A percentile compares a stretch with the other conserved stretches of the same genome.
phyloP scores from a whole-genome alignment of 768 basidiomycete species.

The Sarcomyxa edulis region DNA sequence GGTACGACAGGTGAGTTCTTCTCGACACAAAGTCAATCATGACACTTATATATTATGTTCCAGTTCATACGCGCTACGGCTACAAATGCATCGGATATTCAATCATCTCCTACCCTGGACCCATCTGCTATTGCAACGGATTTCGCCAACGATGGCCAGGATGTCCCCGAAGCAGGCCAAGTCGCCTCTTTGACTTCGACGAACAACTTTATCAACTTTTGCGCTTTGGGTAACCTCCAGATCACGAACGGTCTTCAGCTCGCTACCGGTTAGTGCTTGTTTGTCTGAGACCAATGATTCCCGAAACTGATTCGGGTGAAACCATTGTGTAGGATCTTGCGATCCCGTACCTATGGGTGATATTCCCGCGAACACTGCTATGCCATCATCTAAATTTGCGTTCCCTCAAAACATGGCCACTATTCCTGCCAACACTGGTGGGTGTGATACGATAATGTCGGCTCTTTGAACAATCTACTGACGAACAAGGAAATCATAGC shows the following conservation, averaged over 20 bases:
- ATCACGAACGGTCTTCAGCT: slow-evolving; percentile 50
- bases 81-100: slow-evolving; percentile 33
- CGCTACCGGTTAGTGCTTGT: slow-evolving; percentile 24
- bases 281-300: too few species aligned
- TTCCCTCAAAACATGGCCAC: slow-evolving; percentile 39
- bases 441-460: too few species aligned
- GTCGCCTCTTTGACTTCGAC: slow-evolving; percentile 51
- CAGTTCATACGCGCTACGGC: too few species aligned
- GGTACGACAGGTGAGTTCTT: too few species aligned
- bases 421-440: slow-evolving; percentile 36
- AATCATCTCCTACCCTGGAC: slow-evolving; percentile 37
- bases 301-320: too few species aligned
- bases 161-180: slow-evolving; percentile 37
- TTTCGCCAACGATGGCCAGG: slow-evolving; percentile 51
- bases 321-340: too few species aligned
- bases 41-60: too few species aligned
- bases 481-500: too few species aligned
- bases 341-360: slow-evolving; percentile 55
- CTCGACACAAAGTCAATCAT: too few species aligned
- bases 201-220: slow-evolving; percentile 76
- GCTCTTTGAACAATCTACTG: too few species aligned
- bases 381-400: slow-evolving; percentile 51
- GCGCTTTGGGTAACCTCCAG: slow-evolving; percentile 30
- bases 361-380: slow-evolving; percentile 42
- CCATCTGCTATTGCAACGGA: slow-evolving; percentile 47